phyloP scores from a whole-genome alignment of 345 rosid genomes.

The Acer campestre region DNA sequence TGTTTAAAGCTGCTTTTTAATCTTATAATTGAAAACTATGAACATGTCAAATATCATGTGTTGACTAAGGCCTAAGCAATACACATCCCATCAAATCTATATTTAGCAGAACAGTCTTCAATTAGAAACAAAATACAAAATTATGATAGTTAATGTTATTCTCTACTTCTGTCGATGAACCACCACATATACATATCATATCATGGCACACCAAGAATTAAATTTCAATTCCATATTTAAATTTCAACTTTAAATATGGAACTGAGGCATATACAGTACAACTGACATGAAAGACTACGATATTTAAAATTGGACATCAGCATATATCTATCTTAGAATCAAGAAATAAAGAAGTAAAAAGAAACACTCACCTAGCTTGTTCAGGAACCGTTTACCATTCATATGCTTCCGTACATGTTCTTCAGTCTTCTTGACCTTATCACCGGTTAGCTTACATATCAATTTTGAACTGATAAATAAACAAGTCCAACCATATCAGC shows the following conservation, averaged over 20 bases:
- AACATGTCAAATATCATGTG: not conserved
- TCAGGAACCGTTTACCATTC: constrained; percentile 81
- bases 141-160: not conserved
- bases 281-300: not conserved
- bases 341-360: constrained; percentile 2
- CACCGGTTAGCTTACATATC: constrained; percentile 85
- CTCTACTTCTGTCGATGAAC: not conserved
- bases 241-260: not conserved
- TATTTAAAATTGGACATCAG: not conserved
- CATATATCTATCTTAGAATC: not conserved
- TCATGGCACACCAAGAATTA: not conserved
- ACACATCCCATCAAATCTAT: not conserved
- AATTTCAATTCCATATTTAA: not conserved
- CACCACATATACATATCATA: not conserved
- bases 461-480: constrained; percentile 64
- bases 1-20: not conserved
- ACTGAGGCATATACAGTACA: not conserved
- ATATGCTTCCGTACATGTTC: constrained; percentile 95
- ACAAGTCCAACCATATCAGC: constrained; percentile 10
- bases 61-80: not conserved
- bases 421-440: constrained; percentile 81
- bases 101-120: not conserved
- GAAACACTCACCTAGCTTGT: constrained; percentile 58
- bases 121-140: not conserved
- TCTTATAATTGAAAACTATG: not conserved